Conservation (phyloP, 148 eudicot species). For the Persicaria maculosa region DNA sequence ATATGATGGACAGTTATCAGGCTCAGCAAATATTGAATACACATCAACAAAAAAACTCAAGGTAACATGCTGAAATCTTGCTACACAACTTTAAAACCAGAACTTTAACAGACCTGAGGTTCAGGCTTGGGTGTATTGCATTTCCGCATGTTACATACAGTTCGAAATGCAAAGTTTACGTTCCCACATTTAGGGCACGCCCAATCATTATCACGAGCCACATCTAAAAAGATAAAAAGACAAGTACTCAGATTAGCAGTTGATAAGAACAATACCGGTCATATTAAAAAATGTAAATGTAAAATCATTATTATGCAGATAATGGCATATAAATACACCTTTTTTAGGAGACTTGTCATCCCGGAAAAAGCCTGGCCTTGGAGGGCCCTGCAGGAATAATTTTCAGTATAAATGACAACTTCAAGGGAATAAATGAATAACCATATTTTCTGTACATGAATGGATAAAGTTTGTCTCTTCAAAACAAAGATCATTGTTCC, state of each 20-base stretch:
- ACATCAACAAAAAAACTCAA: not conserved
- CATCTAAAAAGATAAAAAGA: constrained; percentile 28
- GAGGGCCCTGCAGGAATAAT: constrained; percentile 32
- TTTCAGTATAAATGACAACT: no score
- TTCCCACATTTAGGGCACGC: constrained; percentile 90
- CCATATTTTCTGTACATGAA: no score
- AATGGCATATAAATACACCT: constrained; percentile 24
- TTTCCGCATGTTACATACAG: constrained; percentile 93
- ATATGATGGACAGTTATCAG: not conserved
- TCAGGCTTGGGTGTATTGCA: constrained; percentile 90
- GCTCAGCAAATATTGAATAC: constrained; percentile 7
- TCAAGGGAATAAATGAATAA: no score
- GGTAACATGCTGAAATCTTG: not conserved
- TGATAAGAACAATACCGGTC: no score
- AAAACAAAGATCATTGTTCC: no score
- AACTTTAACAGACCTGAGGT: constrained; percentile 46
- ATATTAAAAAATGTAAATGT: no score
- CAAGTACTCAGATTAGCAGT: no score
- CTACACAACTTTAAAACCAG: not conserved
- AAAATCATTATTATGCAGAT: no score
- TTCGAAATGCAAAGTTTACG: constrained; percentile 82
- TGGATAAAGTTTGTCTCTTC: no score
- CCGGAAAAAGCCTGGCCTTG: constrained; percentile 58
- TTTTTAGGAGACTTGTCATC: constrained; percentile 57
- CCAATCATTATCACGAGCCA: constrained; percentile 85